Base-by-base conservation (phyloP, 2,329 filamentous ascomycete species). In the Botrytis sinoallii region DNA sequence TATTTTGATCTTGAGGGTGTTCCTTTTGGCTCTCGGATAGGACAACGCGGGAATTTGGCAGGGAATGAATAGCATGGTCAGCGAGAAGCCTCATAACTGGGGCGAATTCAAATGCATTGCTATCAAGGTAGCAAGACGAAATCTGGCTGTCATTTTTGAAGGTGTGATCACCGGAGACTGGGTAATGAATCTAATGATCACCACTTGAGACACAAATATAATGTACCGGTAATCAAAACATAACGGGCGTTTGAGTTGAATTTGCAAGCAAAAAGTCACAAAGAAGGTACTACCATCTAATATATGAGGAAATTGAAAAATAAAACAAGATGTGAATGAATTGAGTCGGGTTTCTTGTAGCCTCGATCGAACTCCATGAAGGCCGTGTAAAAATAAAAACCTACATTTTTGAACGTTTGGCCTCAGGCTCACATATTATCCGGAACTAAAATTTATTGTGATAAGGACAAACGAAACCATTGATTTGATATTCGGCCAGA, bases 381-480 rank as follows among this genome's bases (percentile, higher is more conserved):
- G 25, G 59, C 5, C 35, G 25, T 55, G 25, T 55, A 55, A 29
- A 29, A 29, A 40, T 40, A 22, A n/a, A 63, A n/a, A 3, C 48
- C 25, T 25, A n/a, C 35, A 57, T 35, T 35, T 46, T 48, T 14
- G 5, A n/a, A n/a, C 9, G 10, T 32, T 10, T 44, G n/a, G 66
- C 66, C 66, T 69, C 48, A 69, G 66, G 66, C 66, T 57, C 4
- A 38, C 25, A 40, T 55, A 35, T 55, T 29, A 55, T 32, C 46
- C 65, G 29, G 46, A 55, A 55, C 64, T 66, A 66, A 69, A 69
- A 68, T 40, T 57, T 42, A 57, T 66, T 35, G 35, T 38, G 48
- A 68, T 68, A 42, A 68, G 35, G 66, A 68, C 44, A 38, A 68
- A 68, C 46, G 7, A 42, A 57, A 57, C n/a, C n/a, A 57, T 69